phyloP scores from a whole-genome alignment of 805 yeast genomes.

The Candida palmyrensis region DNA sequence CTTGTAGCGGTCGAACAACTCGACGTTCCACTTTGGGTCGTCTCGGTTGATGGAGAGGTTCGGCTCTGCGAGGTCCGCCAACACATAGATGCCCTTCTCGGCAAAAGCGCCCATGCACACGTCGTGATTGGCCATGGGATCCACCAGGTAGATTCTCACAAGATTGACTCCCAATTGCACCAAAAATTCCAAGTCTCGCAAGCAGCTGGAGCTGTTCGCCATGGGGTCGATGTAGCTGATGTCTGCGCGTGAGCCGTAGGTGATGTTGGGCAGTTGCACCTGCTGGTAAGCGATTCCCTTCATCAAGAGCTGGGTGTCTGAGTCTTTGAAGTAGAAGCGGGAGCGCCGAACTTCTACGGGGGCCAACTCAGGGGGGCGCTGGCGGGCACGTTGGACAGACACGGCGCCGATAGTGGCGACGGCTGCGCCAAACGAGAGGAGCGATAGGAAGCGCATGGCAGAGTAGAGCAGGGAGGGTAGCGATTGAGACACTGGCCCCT shows the following conservation, averaged over 20 bases:
- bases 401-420: no score
- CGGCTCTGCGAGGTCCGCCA: conserved; percentile 34
- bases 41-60: conserved; percentile 26
- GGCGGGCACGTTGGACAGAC: no score
- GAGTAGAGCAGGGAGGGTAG: no score
- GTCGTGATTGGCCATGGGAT: conserved; percentile 67
- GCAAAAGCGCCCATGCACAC: conserved; percentile 66
- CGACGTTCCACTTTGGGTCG: conserved; percentile 30
- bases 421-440: no score
- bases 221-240: conserved; percentile 64
- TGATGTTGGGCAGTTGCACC: conserved; percentile 42
- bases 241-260: conserved; percentile 13
- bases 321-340: conserved; percentile 67
- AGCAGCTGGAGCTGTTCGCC: conserved; percentile 63
- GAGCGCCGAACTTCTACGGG: conserved; percentile 62
- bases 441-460: no score
- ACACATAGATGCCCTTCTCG: conserved; percentile 30
- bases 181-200: conserved; percentile 80
- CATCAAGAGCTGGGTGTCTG: conserved; percentile 80
- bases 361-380: no score
- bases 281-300: conserved; percentile 88
- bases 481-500: no score
- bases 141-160: conserved; percentile 81
- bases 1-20: conserved; percentile 23
- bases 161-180: conserved; percentile 66